phyloP scores from a whole-genome alignment of 2,329 filamentous ascomycete species.

The Dactylellina cionopaga region DNA sequence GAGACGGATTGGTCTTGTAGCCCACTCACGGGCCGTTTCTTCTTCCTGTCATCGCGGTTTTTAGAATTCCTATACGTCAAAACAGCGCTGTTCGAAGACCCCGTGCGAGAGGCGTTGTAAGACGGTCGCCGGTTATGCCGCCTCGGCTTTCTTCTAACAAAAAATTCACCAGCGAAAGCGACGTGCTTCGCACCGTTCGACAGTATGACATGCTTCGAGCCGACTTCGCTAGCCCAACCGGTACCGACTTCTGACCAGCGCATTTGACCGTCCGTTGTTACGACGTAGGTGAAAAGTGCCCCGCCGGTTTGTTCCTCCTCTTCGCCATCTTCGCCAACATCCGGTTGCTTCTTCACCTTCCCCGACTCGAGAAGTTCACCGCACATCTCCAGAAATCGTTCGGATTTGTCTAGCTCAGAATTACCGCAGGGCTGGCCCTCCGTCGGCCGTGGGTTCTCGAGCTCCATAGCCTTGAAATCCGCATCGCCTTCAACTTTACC shows the following conservation, averaged over 20 bases:
- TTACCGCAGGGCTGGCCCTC: constrained; percentile 40
- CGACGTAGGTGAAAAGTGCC: constrained; percentile 46
- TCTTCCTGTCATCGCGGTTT: constrained; percentile 31
- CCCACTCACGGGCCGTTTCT: background rate
- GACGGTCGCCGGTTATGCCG: constrained; percentile 32
- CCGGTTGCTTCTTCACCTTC: constrained; percentile 38
- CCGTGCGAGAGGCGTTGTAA: constrained; percentile 13
- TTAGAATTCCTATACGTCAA: constrained; percentile 35
- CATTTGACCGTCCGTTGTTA: constrained; percentile 47
- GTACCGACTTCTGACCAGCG: constrained; percentile 49
- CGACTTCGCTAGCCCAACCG: constrained; percentile 40
- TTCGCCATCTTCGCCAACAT: constrained; percentile 34
- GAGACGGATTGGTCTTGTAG: background rate
- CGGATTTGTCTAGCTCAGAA: constrained; percentile 31
- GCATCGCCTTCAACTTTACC: constrained; percentile 37
- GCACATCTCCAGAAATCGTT: constrained; percentile 47
- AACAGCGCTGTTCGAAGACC: constrained; percentile 28
- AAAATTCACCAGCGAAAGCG: constrained; percentile 52
- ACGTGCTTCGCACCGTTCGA: constrained; percentile 44
- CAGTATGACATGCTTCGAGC: constrained; percentile 50
- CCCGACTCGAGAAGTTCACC: constrained; percentile 44
- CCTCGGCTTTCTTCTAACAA: constrained; percentile 41
- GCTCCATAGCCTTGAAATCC: constrained; percentile 49
- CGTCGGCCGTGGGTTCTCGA: constrained; percentile 43
- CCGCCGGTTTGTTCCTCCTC: constrained; percentile 45